Evolutionary conservation across 2,329 filamentous ascomycete species (phyloP), one percentile per base, ranked within the genome.

Genomic region (Aureobasidium namibiae): DNA sequence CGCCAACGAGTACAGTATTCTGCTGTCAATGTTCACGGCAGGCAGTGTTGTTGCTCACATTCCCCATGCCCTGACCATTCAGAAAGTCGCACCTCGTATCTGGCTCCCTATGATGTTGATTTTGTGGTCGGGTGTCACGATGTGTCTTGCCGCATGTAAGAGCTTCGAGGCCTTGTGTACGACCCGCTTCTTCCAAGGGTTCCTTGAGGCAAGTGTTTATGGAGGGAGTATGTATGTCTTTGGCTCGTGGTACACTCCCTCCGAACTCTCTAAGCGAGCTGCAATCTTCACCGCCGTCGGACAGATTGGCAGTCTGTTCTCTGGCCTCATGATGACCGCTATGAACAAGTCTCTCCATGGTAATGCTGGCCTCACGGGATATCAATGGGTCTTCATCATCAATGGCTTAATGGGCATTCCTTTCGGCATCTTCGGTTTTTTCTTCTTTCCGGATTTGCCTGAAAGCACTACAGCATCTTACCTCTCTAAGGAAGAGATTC

Each of bases 51-150:
- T 87, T 2, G 84, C 84, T 1, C 83, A 87, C 67, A 73, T 86
- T 13, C 83, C 84, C 0, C 81, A 80, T 56, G 85, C 85, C 64
- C 68, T 86, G 9, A 82, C 82, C 3, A 75, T 88, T 2, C 81
- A 86, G 68, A 84, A 85, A 64, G 67, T 88, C 61, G 78, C 79
- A 52, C 86, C 85, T 1, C 77, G 83, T n/a, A 74, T 82, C 62
- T 88, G 82, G 65, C 59, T 68, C 18, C 84, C 84, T 0, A 65
- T 74, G 29, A 85, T 84, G 78, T 85, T 86, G 79, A 60, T 85
- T 18, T 66, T 82, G 57, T 89, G 86, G 86, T 85, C 80, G 1
- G 74, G 75, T 0, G 70, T 88, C 26, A 88, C 85, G 2, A 85
- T 87, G 81, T 73, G 77, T 38, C 84, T 81, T 1, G 82, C 26